Conservation (phyloP, 352 stramenopile genomes). For the Globisporangium heterothallicum region DNA sequence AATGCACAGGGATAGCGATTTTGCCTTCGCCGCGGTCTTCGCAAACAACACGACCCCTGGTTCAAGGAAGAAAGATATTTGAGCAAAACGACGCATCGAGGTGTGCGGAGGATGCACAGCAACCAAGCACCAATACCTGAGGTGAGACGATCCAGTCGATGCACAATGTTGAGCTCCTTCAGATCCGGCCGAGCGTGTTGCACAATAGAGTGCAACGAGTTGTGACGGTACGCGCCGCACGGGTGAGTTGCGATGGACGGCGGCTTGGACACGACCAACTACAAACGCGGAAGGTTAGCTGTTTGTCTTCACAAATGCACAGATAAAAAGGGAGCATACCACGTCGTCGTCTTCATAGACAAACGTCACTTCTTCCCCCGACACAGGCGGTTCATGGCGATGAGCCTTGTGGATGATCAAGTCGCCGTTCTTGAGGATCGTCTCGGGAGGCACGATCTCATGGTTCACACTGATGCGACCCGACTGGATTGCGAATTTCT, state of each 20-base stretch:
- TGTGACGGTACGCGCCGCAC: constrained; percentile 93
- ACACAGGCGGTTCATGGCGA: constrained; percentile 95
- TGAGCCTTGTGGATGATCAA: constrained; percentile 93
- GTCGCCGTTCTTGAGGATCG: constrained; percentile 90
- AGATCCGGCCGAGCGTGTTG: constrained; percentile 66
- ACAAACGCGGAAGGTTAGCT: no score
- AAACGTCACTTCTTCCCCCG: constrained; percentile 70
- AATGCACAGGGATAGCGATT: constrained; percentile 65
- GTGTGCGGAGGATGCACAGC: no score
- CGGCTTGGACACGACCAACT: constrained; percentile 88
- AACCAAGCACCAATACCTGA: constrained; percentile 48
- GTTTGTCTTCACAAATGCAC: no score
- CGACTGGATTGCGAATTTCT: constrained; percentile 90
- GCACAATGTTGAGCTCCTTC: constrained; percentile 82
- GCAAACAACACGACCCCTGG: constrained; percentile 78
- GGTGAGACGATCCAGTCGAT: constrained; percentile 95
- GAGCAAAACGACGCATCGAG: no score
- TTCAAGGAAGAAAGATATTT: not conserved
- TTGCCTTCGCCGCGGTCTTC: constrained; percentile 70
- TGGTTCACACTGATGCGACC: constrained; percentile 93
- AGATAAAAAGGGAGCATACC: constrained; percentile 21
- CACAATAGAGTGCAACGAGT: constrained; percentile 88
- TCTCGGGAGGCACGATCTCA: constrained; percentile 65
- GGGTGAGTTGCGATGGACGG: constrained; percentile 93
- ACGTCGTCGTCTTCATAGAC: constrained; percentile 74